Conservation (phyloP, 768 basidiomycete species). For the Leucosporidium scottii region DNA sequence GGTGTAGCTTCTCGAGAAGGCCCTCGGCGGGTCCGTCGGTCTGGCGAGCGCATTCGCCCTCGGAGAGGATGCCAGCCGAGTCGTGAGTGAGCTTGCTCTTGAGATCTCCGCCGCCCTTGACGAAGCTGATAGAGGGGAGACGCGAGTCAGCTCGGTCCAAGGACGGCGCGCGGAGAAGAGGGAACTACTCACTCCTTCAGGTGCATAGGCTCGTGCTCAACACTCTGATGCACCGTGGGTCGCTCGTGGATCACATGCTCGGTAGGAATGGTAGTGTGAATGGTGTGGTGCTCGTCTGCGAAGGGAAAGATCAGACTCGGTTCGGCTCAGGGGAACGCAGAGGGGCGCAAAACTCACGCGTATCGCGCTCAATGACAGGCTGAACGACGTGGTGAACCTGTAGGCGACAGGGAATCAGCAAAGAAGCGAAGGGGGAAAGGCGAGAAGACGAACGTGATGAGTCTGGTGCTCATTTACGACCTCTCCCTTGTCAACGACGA, state of each 20-base stretch:
- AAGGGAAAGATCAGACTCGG: too few species aligned
- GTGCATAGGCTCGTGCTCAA: conserved; percentile 24
- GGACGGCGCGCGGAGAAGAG: neutral
- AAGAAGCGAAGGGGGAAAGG: neutral
- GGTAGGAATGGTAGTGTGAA: neutral
- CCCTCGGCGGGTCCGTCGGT: conserved; percentile 27
- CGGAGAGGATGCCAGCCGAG: conserved; percentile 6
- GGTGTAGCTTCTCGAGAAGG: conserved; percentile 19
- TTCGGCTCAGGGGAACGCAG: too few species aligned
- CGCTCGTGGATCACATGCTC: neutral
- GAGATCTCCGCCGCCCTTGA: conserved; percentile 23
- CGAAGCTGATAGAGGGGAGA: conserved; percentile 2
- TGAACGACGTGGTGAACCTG: neutral
- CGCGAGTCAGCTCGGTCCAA: too few species aligned
- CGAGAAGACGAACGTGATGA: conserved; percentile 11
- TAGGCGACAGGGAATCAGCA: neutral
- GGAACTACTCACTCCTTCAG: conserved; percentile 7
- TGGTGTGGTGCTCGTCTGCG: neutral
- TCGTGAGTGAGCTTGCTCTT: conserved; percentile 24
- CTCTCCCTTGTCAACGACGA: conserved; percentile 24
- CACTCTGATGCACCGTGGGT: conserved; percentile 13
- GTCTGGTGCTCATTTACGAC: conserved; percentile 22
- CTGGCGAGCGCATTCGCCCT: conserved; percentile 20
- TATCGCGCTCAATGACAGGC: conserved; percentile 10
- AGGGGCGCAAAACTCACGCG: neutral